Percentiles rank a stretch among this genome's conserved stretches.
These are phyloP conservation scores for Rhododendron griersonianum DNA, from an alignment of 148 eudicot genomes.

Conservation along the genomic window DNA sequence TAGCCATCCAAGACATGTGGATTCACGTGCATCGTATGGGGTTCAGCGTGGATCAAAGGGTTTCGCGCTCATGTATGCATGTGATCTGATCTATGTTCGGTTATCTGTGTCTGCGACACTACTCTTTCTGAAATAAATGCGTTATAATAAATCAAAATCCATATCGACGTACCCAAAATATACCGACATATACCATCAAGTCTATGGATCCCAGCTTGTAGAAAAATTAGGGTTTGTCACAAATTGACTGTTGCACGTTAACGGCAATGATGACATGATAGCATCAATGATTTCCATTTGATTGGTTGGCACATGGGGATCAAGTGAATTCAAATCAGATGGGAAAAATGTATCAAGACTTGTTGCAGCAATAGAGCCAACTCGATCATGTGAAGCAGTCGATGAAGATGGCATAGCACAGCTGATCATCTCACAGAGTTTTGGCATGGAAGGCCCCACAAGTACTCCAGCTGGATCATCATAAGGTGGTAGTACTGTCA, in stretches of 20 bases:
- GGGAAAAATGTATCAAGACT: not conserved
- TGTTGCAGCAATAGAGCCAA: not conserved
- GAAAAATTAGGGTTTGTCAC: conserved; percentile 18
- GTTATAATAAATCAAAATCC: too few relatives aligned
- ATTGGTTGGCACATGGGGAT: conserved; percentile 4
- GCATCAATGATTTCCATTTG: conserved; percentile 15
- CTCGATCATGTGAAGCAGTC: not conserved
- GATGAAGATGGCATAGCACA: conserved; percentile 12
- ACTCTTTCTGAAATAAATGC: too few relatives aligned
- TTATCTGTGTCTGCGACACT: too few relatives aligned
- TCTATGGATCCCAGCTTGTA: conserved; percentile 17
- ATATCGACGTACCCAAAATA: too few relatives aligned
- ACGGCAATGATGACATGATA: conserved; percentile 11
- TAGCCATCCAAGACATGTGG: not conserved
- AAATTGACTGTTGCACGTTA: conserved; percentile 15
- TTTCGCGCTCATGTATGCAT: not conserved
- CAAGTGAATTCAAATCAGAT: not conserved
- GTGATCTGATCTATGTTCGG: not conserved
- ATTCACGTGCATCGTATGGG: not conserved
- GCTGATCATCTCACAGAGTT: conserved; percentile 16
- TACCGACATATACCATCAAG: too few relatives aligned
- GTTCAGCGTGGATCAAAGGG: too few relatives aligned
- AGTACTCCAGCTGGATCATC: conserved; percentile 3
- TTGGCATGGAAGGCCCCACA: conserved; percentile 11
- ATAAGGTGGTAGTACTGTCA: not conserved